Base-by-base conservation (phyloP, 2,329 filamentous ascomycete species). In the Salinomyces thailandicus region DNA sequence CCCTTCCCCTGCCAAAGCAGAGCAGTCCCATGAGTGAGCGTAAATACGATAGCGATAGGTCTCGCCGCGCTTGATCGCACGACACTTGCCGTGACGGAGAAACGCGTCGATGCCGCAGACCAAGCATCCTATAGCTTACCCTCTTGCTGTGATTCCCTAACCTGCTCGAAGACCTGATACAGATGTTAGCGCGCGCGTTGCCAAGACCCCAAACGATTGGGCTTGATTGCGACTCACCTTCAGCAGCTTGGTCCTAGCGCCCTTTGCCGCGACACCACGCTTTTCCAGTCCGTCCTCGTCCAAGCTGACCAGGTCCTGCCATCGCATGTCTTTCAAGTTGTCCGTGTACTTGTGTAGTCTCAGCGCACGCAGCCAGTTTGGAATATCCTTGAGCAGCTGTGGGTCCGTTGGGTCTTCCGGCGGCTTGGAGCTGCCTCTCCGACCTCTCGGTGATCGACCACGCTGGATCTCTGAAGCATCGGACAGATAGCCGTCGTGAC, bases 271-370 rank as follows among this genome's bases (percentile, higher is more conserved):
- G 19, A 98, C 91, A 33, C 91, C 91, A 35, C 85, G 81, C 17
- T 85, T 83, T 64, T 96, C 89, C 45, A 98, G 69, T 33, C 85
- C 87, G 57, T 87, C 87, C 50, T 98, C 91, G 53, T 95, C 85
- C 50, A 98, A 68, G 61, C 91, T 83, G 42, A 98, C 69, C 50
- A 98, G 66, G 36, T 98, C 91, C 18, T 81, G 83, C 91, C 91
- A 98, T 54, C 91, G 86, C 70, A 96, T 77, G 55, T 96, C 89
- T 66, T 96, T 98, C 46, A 98, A 67, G 51, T 96, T 93, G 50
- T 98, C 91, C 7, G 91, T 98, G 64, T 98, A 98, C 69, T 98
- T 98, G 71, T 98, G 91, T 53, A 98, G 71, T 42, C 91, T 79
- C 57, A 96, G 72, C 60, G 86, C 95, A 58, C 91, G 79, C 53